These are phyloP conservation scores for Lentinula detonsa DNA, from an alignment of 768 basidiomycete genomes.

Conservation along the genomic window DNA sequence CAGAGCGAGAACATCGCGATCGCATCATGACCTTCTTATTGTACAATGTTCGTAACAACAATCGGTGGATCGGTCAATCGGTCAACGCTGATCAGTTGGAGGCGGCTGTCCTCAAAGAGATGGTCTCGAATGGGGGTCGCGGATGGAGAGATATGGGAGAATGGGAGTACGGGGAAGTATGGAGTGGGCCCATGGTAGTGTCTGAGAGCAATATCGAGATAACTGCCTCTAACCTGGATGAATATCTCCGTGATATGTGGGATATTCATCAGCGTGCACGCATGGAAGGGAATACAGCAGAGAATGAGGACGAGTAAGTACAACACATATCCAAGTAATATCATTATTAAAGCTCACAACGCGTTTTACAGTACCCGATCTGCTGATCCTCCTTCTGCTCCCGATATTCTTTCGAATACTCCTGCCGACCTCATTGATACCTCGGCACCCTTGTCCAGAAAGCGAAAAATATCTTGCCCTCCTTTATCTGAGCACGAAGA, in stretches of 20 bases:
- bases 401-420: not conserved
- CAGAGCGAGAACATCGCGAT: slow-evolving; percentile 1
- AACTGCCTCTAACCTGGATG: slow-evolving; percentile 1
- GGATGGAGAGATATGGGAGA: slow-evolving; percentile 7
- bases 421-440: not conserved
- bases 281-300: not conserved
- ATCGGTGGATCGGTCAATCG: not conserved
- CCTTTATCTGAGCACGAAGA: not conserved
- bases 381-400: not conserved
- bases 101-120: not conserved
- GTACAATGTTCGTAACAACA: slow-evolving; percentile 3
- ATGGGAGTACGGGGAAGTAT: not conserved
- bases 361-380: not conserved
- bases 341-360: not conserved
- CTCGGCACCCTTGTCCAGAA: not conserved
- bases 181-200: not conserved
- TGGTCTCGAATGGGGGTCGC: not conserved
- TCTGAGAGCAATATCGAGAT: not conserved
- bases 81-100: not conserved
- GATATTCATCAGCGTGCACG: not conserved
- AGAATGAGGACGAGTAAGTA: not conserved
- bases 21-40: not conserved
- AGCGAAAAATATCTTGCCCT: not conserved
- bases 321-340: no score
- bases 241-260: not conserved